Evolutionary conservation across 176 grass and related monocot species (phyloP).

Genomic region (Alloteropsis semialata): DNA sequence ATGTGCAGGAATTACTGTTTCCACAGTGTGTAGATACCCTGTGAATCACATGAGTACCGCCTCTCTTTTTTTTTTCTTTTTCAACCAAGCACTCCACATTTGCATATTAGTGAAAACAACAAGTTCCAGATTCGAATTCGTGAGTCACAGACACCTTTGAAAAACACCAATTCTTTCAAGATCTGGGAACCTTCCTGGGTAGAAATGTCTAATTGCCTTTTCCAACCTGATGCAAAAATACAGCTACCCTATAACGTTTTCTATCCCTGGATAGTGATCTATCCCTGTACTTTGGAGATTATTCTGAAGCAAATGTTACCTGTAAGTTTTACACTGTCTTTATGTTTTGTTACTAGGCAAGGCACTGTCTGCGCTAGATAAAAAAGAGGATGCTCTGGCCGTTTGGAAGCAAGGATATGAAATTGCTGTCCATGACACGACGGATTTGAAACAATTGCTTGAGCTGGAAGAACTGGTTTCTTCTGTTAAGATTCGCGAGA

Average conservation of each 20-base stretch:
- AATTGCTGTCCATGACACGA: constrained; percentile 65
- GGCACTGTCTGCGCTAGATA: constrained; percentile 70
- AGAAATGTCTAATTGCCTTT: background rate
- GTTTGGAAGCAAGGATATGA: constrained; percentile 89
- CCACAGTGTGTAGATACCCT: background rate
- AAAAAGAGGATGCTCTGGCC: constrained; percentile 76
- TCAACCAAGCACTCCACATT: background rate
- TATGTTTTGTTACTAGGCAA: constrained; percentile 56
- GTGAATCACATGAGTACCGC: constrained; percentile 4
- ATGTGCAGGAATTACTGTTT: background rate
- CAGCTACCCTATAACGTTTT: background rate
- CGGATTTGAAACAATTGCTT: constrained; percentile 85
- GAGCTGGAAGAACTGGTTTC: constrained; percentile 85
- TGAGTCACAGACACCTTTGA: background rate
- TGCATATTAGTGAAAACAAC: background rate
- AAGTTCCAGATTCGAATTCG: too few relatives aligned
- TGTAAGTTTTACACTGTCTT: background rate
- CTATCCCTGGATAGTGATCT: background rate
- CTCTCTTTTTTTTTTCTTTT: background rate
- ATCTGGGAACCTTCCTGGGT: background rate
- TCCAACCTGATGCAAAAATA: background rate
- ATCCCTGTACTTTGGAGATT: background rate
- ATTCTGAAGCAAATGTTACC: background rate
- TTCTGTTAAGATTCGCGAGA: constrained; percentile 49
- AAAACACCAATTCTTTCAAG: background rate